Evolutionary conservation across 805 yeast species (phyloP), one percentile per base, ranked within the genome.

Genomic region (Barnettozyma siamensis): DNA sequence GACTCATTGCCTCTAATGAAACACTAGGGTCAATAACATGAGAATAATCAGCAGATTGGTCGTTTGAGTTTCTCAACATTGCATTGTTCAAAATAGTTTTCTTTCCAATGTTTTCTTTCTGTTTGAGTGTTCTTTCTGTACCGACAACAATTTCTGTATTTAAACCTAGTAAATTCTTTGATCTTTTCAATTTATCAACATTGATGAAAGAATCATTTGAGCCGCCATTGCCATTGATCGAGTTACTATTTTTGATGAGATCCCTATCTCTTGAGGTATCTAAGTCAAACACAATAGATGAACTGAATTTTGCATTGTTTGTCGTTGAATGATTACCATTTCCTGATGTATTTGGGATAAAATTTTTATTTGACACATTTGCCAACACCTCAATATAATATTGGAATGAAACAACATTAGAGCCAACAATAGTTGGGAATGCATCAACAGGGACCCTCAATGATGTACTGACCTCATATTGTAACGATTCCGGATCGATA

Each of bases 111-210:
- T 32, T 36, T 9, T 35, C 17, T 33, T 41, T 42, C 38, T 43
- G 30, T 34, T 50, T 49, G 37, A 43, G 32, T 8, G 47, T 45
- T 47, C 91, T 66, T 50, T 76, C 82, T 0, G 95, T 88, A 3
- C 97, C 97, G 21, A 88, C 72, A 18, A 86, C 69, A 2, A 88
- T 74, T 59, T 85, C 95, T 2, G 87, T 75, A 38, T 88, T 85
- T 55, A 87, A 64, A n/a, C 87, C 86, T 7, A 88, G 67, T 17
- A 88, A 88, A 55, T 88, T 85, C 50, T 79, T 80, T 65, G 78
- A 72, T 42, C 88, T 66, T 59, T 86, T 87, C 54, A 83, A 68
- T 52, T 74, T 75, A 62, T 88, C 96, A 5, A 91, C 91, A 58
- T 88, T 88, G 41, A 86, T 73, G 60, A 82, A 79, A 13, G 29